Evolutionary conservation across 345 rosid species (phyloP), one percentile per base, ranked within the genome.

Genomic region (Citrus mangshanensis): DNA sequence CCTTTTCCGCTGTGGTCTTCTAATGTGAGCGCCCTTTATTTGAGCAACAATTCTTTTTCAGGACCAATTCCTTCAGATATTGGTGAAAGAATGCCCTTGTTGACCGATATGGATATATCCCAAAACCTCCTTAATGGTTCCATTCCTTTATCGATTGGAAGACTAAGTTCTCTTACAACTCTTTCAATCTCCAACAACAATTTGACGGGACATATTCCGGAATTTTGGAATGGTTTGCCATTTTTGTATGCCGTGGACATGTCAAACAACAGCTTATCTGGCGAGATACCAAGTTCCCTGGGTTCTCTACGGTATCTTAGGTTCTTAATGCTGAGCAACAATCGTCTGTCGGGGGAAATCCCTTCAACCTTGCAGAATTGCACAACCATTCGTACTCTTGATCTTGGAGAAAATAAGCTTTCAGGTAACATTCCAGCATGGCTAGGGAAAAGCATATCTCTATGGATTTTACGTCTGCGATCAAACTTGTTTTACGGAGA

Each of bases 31-130:
- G 46, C 67, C n/a, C 25, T 75, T 1, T 59, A 68, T 65, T 68
- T 83, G 19, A 58, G 5, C 18, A 42, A 70, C 56, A 86, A 83
- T 35, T 63, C 16, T 40, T 77, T 83, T 71, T 78, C 81, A 8
- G 85, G 85, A 22, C 66, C 77, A 28, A 80, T 83, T 64, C 83
- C 81, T 14, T 9, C 35, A 9, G 76, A 80, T 24, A 38, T 77
- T 7, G 78, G 75, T 24, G 60, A 69, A 42, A 68, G 14, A 24
- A 83, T 80, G 86, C 79, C 73, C 1, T 7, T 10, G 32, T 66
- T 80, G 24, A 4, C 81, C 24, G 68, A 77, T 25, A 0, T 83
- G 9, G 72, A 79, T 49, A 30, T 83, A 38, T 77, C 86, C 32
- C 34, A 18, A 13, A 83, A 83, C 81, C 42, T 67, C 7, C 76